These are phyloP conservation scores for Santalum album DNA, from an alignment of 164 flowering plant genomes.

Conservation along the genomic window DNA sequence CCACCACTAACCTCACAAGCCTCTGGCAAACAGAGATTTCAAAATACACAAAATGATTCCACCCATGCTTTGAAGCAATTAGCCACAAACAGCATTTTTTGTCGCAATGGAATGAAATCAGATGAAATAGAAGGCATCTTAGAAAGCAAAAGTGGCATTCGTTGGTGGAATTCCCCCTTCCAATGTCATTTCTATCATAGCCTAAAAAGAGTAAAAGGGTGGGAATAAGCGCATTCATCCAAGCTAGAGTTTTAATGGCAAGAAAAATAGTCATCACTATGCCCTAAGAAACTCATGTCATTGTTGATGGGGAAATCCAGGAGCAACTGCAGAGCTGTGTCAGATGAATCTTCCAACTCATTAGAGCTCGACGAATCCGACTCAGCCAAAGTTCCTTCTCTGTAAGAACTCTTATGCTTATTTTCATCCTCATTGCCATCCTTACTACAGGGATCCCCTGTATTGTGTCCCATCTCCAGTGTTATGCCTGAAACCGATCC, in stretches of 20 bases:
- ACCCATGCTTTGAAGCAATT: too few species aligned
- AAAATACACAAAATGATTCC: too few species aligned
- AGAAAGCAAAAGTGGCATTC: too few species aligned
- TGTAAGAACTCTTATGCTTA: conserved; percentile 7
- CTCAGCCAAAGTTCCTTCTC: conserved; percentile 23
- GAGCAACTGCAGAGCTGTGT: conserved; percentile 58
- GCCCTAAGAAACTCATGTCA: conserved; percentile 70
- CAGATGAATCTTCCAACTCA: conserved; percentile 58
- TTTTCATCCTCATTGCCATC: conserved; percentile 20
- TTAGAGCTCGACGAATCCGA: conserved; percentile 51
- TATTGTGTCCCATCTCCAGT: conserved; percentile 12
- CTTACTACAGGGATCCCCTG: conserved; percentile 7
- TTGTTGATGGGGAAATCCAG: conserved; percentile 52
- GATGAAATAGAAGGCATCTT: too few species aligned
- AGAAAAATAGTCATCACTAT: conserved; percentile 20
- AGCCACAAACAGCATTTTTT: too few species aligned
- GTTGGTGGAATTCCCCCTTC: too few species aligned
- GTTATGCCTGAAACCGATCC: conserved; percentile 34
- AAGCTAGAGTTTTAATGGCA: conserved; percentile 2
- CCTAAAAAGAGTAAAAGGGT: too few species aligned
- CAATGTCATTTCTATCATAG: too few species aligned
- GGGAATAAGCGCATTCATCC: too few species aligned
- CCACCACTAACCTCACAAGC: too few species aligned
- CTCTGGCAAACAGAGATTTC: too few species aligned
- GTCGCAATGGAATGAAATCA: too few species aligned